These are phyloP conservation scores for Thuja plicata DNA, from an alignment of 83 land plant species.

Conservation along the genomic window DNA sequence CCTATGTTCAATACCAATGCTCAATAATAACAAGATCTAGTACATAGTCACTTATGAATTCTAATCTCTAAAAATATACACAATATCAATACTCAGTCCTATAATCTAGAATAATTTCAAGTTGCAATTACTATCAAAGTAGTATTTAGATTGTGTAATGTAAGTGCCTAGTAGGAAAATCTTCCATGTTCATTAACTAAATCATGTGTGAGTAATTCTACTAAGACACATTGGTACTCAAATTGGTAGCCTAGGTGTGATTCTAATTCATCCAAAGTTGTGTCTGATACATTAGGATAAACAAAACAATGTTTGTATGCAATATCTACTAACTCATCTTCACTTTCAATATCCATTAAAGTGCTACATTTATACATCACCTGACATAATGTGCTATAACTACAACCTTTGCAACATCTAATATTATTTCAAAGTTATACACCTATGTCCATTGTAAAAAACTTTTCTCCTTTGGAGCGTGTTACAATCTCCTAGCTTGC, in stretches of 20 bases:
- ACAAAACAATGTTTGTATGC: slow-evolving; percentile 43
- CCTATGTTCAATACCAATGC: too few species aligned
- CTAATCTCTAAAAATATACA: too few species aligned
- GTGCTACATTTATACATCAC: slow-evolving; percentile 62
- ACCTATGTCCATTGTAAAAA: slow-evolving; percentile 85
- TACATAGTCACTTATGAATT: too few species aligned
- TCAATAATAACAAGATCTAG: too few species aligned
- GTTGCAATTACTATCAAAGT: too few species aligned
- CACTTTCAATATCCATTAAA: slow-evolving; percentile 51
- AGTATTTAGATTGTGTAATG: too few species aligned
- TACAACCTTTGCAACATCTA: slow-evolving; percentile 89
- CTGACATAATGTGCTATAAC: slow-evolving; percentile 81
- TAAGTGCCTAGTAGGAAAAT: slow-evolving; percentile 80
- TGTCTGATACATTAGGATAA: slow-evolving; percentile 28
- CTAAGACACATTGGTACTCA: slow-evolving; percentile 55
- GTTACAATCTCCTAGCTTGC: too few species aligned
- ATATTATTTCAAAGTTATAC: slow-evolving; percentile 88
- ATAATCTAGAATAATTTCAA: too few species aligned
- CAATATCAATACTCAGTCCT: too few species aligned
- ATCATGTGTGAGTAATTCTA: slow-evolving; percentile 94
- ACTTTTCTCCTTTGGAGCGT: slow-evolving; percentile 41
- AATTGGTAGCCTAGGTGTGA: slow-evolving; percentile 61
- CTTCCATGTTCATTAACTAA: slow-evolving; percentile 34
- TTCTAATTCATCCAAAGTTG: slow-evolving; percentile 52
- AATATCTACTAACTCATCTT: slow-evolving; percentile 31